Conservation (phyloP, 2,329 filamentous ascomycete species). For the Aspergillus sojae region DNA sequence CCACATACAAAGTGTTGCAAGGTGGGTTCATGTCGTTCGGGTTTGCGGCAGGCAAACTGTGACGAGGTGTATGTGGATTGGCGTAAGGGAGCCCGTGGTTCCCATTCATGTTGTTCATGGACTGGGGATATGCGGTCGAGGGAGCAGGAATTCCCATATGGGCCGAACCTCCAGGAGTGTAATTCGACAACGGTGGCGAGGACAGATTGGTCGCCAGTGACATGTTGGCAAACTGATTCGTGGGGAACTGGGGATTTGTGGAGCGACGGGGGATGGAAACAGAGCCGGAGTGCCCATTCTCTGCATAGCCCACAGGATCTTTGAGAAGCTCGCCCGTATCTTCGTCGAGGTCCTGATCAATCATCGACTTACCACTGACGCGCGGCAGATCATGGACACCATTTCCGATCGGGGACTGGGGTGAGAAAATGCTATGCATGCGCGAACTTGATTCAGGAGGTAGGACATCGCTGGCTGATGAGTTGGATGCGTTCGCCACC, state of each 20-base stretch:
- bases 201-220: constrained; percentile 70
- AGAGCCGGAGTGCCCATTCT: constrained; percentile 61
- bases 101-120: constrained; percentile 51
- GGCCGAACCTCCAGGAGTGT: constrained; percentile 52
- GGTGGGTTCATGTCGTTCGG: constrained; percentile 95
- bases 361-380: constrained; percentile 63
- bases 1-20: constrained; percentile 96
- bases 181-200: constrained; percentile 59
- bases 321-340: constrained; percentile 65
- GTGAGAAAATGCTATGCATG: constrained; percentile 62
- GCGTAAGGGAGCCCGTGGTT: constrained; percentile 60
- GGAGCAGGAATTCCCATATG: constrained; percentile 55
- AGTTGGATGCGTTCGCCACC: constrained; percentile 48
- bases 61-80: constrained; percentile 60
- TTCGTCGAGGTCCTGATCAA: constrained; percentile 65
- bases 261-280: constrained; percentile 59
- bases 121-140: constrained; percentile 61
- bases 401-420: constrained; percentile 61
- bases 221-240: constrained; percentile 68
- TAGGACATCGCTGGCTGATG: constrained; percentile 55
- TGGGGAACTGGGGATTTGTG: constrained; percentile 72
- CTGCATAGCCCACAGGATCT: constrained; percentile 68
- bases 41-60: constrained; percentile 82
- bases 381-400: constrained; percentile 55
- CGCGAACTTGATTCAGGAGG: constrained; percentile 51